These are phyloP conservation scores for Hypoxylon sp. DNA, from an alignment of 2,329 filamentous ascomycete species.

Conservation along the genomic window DNA sequence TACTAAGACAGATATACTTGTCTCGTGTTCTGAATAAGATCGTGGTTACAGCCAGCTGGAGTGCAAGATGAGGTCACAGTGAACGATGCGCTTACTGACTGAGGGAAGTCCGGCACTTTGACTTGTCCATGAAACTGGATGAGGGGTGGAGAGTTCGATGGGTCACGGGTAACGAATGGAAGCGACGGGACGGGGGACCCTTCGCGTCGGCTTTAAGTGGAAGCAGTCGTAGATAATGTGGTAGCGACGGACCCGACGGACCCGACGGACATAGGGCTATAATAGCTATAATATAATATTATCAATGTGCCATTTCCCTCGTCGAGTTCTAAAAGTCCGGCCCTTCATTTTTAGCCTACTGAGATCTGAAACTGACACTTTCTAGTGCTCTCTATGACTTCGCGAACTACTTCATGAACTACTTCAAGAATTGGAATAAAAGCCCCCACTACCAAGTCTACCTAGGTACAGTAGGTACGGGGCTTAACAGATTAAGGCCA, in stretches of 20 bases:
- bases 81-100: slow-evolving; percentile 11
- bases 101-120: slow-evolving; percentile 18
- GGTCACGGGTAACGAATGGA: neutral
- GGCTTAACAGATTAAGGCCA: neutral
- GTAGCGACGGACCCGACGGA: slow-evolving; percentile 20
- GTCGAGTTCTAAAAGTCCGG: slow-evolving; percentile 21
- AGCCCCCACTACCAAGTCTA: neutral
- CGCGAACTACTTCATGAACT: neutral
- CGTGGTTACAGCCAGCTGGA: slow-evolving; percentile 2
- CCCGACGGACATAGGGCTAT: too few relatives aligned
- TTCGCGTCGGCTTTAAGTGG: slow-evolving; percentile 14
- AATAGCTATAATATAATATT: slow-evolving; percentile 4
- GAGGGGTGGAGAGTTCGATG: slow-evolving; percentile 27
- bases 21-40: slow-evolving; percentile 18
- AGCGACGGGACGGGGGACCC: neutral
- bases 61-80: slow-evolving; percentile 34
- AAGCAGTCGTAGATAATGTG: slow-evolving; percentile 37
- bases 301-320: slow-evolving; percentile 32
- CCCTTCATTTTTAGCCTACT: neutral
- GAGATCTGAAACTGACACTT: slow-evolving; percentile 5
- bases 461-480: too few relatives aligned
- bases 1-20: neutral
- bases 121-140: slow-evolving; percentile 13
- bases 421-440: neutral
- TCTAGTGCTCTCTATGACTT: neutral